phyloP scores from a whole-genome alignment of 805 yeast species.

The Hermanozyma aechmeae region DNA sequence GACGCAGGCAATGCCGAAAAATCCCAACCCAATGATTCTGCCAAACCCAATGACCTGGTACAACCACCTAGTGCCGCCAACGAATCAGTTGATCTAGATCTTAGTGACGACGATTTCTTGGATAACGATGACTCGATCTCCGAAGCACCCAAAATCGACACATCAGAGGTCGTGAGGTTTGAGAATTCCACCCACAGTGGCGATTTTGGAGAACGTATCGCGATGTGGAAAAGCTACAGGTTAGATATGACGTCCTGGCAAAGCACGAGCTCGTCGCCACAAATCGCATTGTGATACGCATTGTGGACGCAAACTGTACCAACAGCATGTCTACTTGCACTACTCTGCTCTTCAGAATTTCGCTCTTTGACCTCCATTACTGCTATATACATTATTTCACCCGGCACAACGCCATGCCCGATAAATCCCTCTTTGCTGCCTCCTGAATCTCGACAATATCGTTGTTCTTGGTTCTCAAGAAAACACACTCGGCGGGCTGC shows the following conservation, averaged over 20 bases:
- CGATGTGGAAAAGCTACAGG: constrained; percentile 78
- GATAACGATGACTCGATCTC: not conserved
- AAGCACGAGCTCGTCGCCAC: constrained; percentile 43
- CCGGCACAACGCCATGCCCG: constrained; percentile 80
- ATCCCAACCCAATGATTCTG: too few relatives aligned
- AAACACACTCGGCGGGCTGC: constrained; percentile 82
- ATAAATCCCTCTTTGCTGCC: constrained; percentile 64
- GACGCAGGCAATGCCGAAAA: too few relatives aligned
- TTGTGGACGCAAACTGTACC: not conserved
- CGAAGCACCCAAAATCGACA: not conserved
- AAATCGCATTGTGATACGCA: constrained; percentile 16
- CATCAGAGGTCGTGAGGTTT: too few relatives aligned
- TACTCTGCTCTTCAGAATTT: not conserved
- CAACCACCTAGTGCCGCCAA: too few relatives aligned
- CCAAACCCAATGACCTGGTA: too few relatives aligned
- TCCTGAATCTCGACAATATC: constrained; percentile 72
- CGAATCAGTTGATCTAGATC: too few relatives aligned
- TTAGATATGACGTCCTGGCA: constrained; percentile 83
- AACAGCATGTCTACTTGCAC: constrained; percentile 1
- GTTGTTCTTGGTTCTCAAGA: constrained; percentile 41
- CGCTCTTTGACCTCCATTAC: not conserved
- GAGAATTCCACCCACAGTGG: too few relatives aligned
- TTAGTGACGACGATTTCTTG: too few relatives aligned
- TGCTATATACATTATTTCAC: constrained; percentile 30
- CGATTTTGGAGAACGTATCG: constrained; percentile 48